Evolutionary conservation across 768 basidiomycete species (phyloP), one percentile per base, ranked within the genome.

Genomic region (Pleurotus giganteus): DNA sequence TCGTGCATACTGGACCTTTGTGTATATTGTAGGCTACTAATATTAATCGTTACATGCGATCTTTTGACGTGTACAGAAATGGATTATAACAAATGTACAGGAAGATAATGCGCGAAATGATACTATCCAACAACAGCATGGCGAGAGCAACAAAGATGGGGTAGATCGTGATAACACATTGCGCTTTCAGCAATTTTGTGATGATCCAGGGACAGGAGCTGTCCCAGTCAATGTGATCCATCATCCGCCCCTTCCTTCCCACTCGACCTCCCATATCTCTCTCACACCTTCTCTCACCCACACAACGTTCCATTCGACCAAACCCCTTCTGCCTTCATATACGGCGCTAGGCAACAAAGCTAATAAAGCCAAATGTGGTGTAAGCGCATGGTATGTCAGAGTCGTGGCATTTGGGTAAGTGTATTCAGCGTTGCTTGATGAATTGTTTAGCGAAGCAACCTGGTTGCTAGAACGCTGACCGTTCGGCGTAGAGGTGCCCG

Each of bases 291-390:
- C 86, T 61, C 92, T 71, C 66, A 94, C 89, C 69, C 85, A 91
- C 32, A 91, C 86, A 2, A 94, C 86, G 62, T 94, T 94, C 70
- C 88, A 93, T 65, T 94, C 92, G 27, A 94, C 74, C 43, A 93
- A 72, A 19, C 89, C 89, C 15, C 89, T 76, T 53, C 86, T 78
- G 57, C 81, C 77, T 50, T 91, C 87, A 60, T 82, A 91, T 44
- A 89, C 83, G 28, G 77, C 72, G 2, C 89, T 87, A 24, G 88
- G 88, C 15, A 94, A 65, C 49, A 93, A 71, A 2, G 89, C 88
- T 50, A 94, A 71, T 47, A 89, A 72, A 12, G 85, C 85, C 21
- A 90, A 78, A 54, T 81, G 83, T 55, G 81, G 80, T 54, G 89
- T 91, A 60, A 94, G 82, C 45, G 87, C 75, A 69, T 94, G 90